Evolutionary conservation across 176 grass and related monocot species (phyloP).

Genomic region (Metroxylon sagu): DNA sequence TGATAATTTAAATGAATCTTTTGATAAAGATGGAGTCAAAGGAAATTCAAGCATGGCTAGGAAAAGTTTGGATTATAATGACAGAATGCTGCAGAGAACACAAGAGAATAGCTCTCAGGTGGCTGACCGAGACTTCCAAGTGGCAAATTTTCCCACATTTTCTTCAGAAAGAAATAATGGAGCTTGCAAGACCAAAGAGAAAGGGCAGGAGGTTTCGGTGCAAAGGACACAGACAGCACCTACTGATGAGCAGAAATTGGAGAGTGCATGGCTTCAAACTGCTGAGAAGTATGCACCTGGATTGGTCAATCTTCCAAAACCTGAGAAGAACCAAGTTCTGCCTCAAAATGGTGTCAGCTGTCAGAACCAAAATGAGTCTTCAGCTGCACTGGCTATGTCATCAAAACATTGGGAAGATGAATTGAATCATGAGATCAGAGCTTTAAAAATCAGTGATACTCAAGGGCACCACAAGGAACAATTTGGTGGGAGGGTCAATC

Average conservation of each 20-base stretch:
- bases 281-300: constrained; percentile 36
- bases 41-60: constrained; percentile 27
- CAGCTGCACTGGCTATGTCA: constrained; percentile 20
- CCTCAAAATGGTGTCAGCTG: constrained; percentile 30
- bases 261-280: constrained; percentile 74
- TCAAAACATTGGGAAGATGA: constrained; percentile 35
- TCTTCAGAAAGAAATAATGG: constrained; percentile 22
- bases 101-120: constrained; percentile 9
- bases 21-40: constrained; percentile 31
- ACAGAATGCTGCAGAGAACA: constrained; percentile 18
- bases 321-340: constrained; percentile 49
- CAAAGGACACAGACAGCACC: constrained; percentile 16
- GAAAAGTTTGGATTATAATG: constrained; percentile 29
- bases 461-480: constrained; percentile 25
- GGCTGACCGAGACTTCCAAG: constrained; percentile 10
- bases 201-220: constrained; percentile 22
- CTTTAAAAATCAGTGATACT: constrained; percentile 40
- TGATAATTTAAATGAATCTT: constrained; percentile 22
- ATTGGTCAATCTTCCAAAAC: constrained; percentile 31
- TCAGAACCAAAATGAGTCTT: constrained; percentile 23
- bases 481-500: constrained; percentile 14
- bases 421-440: constrained; percentile 43
- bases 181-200: neutral
- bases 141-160: constrained; percentile 6
- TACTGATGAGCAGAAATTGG: constrained; percentile 66